Evolutionary conservation across 23 red algal species (phyloP), one percentile per base, ranked within the genome.

Genomic region (Cyanidiococcus yangmingshanensis): DNA sequence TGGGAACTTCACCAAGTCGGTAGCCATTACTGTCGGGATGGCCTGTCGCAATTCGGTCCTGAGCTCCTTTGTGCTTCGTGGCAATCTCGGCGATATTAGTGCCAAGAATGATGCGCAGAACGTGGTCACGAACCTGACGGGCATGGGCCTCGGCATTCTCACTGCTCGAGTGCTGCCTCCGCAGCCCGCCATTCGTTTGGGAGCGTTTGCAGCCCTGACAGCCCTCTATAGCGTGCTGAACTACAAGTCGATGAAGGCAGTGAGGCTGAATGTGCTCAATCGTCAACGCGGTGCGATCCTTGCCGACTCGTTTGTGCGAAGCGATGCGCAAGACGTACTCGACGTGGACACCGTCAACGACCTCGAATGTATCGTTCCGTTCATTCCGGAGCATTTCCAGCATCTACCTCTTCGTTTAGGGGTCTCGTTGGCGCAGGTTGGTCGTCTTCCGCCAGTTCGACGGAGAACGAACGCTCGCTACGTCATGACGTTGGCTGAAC

Each of bases 1-100:
- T 7, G 92, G 87, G 2, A 90, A 88, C 80, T 82, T 83, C 50
- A 74, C 90, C 16, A 90, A 84, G 58, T 87, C 80, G 59, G 86
- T 88, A 75, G 68, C 59, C 0, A 79, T 80, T 67, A 80, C 77
- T 26, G 63, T 80, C 1, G 83, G 76, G 39, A 80, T 80, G 76
- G 41, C 76, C 31, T 79, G 76, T 75, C 40, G 83, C 30, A 75
- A 80, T 57, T 79, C 83, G 1, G 77, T 86, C 26, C 71, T 79
- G 24, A 86, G 7, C 35, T 68, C 83, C 51, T 86, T 86, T 59
- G 77, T 86, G 0, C 1, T 45, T 24, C 67, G 58, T 37, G 83
- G 68, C 27, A 86, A 86, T 67, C 77, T 86, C 33, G 83, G 83
- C 1, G 83, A 86, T 59, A 86, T 86, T 59, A 79, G 59, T n/a